Evolutionary conservation across 2,329 filamentous ascomycete species (phyloP), one percentile per base, ranked within the genome.

Genomic region (Hymenoscyphus fructigenus): DNA sequence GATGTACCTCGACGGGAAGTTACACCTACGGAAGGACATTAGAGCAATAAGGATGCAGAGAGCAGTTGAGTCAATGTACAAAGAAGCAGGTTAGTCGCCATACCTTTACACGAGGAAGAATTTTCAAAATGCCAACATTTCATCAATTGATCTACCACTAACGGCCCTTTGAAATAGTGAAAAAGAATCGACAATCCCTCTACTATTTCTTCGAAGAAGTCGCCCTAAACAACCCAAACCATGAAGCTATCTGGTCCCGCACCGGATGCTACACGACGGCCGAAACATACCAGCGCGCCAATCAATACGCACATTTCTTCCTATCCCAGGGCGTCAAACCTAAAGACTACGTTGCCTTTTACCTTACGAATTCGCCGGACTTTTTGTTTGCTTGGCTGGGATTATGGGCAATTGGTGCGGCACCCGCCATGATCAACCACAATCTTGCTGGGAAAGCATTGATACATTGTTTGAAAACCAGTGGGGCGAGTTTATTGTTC

Each of bases 401-500:
- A 0, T 77, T 88, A 2, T 84, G 85, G 81, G 83, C 85, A 36
- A 84, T 91, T 63, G 89, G 89, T 3, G 86, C 86, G 15, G 87
- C 87, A 0, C 89, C 89, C 0, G 88, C 89, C 0, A 83, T 90
- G 76, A 88, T 92, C 74, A 92, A 92, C 74, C 86, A 88, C 74
- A 88, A 91, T 72, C 78, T 92, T 7, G 80, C 83, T 7, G 86
- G 84, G 0, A 83, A 88, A 68, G 84, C 88, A 1, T 75, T 92
- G 68, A 71, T 90, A 57, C 88, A 91, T 75, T 91, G 88, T 62
- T 73, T 91, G 41, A 81, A 80, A 66, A 81, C 89, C 61, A 85
- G 84, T 59, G 81, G 81, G 3, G 80, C 85, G 2, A 81, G 78
- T 53, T 66, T 90, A 44, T 72, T 91, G 3, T 73, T 91, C 1